Base-by-base conservation (phyloP, 768 basidiomycete genomes). In the Tricholoma furcatifolium region DNA sequence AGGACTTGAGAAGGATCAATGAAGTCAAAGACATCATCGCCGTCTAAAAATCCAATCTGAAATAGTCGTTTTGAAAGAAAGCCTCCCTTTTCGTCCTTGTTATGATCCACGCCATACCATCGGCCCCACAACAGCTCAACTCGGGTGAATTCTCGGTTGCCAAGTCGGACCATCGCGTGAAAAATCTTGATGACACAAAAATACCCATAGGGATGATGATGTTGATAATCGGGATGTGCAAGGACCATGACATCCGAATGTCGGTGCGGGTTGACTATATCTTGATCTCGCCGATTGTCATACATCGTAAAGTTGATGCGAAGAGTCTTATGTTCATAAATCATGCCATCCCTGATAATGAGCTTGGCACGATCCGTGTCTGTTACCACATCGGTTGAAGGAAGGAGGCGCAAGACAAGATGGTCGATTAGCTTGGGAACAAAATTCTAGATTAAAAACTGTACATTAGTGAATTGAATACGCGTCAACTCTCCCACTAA, bases 301-400 rank as follows among this genome's bases (percentile, higher is more conserved):
- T n/a, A n/a, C n/a, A n/a, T n/a, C n/a, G n/a, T 2, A 54, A 72
- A 76, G 60, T 76, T 73, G 57, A 76, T 42, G 0, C 61, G 61
- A 6, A 56, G 46, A 1, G 59, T 57, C 36, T 49, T 55, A 48
- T 67, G 64, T 15, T 40, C 18, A 47, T 60, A 68, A 27, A 66
- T 52, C 17, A 50, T 44, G 27, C 60, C 47, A 31, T 64, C 39
- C 17, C 36, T 9, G 38, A 69, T 58, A 11, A 54, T 54, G 1
- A 71, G 60, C 20, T 50, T 45, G 1, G 50, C n/a, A 6, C 56
- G 54, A 30, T 68, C 61, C 1, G 30, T 51, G 12, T 53, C 42
- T 8, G 46, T 53, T 40, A 62, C 54, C 23, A 54, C 52, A 0
- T 50, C 47, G 7, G 36, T 24, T 17, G 50, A 51, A 4, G 48